Percentiles rank a stretch among this genome's conserved stretches.
Evolutionary conservation across 2,329 filamentous ascomycete genomes (phyloP).

Genomic region (Fusarium sp.): DNA sequence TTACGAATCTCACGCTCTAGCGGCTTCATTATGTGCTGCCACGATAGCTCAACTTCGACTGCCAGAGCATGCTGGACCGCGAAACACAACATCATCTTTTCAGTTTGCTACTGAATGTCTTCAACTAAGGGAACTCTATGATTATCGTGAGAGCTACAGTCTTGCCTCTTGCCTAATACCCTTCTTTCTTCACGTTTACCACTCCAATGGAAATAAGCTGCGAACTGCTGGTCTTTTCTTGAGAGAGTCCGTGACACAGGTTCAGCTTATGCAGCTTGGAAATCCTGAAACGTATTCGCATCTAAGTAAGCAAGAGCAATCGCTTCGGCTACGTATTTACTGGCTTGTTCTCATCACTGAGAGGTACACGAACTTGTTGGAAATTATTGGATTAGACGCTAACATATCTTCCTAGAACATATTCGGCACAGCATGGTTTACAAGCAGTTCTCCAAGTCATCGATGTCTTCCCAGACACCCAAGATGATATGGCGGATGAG

Average conservation of each 20-base stretch:
- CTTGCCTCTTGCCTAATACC: slow-evolving; percentile 43
- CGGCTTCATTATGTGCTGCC: slow-evolving; percentile 46
- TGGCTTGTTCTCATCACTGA: slow-evolving; percentile 48
- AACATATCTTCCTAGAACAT: slow-evolving; percentile 20
- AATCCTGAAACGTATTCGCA: slow-evolving; percentile 36
- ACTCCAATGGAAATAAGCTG: slow-evolving; percentile 48
- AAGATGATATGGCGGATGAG: slow-evolving; percentile 34
- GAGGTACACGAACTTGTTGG: not conserved
- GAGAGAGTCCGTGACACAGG: slow-evolving; percentile 45
- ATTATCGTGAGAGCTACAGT: slow-evolving; percentile 43
- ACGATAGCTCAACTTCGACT: slow-evolving; percentile 49
- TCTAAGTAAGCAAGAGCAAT: slow-evolving; percentile 32
- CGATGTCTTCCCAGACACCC: slow-evolving; percentile 35
- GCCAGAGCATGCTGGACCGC: slow-evolving; percentile 34
- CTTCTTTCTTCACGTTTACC: slow-evolving; percentile 50
- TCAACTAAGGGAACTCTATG: slow-evolving; percentile 39
- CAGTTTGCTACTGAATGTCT: slow-evolving; percentile 39
- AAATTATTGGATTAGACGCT: not conserved
- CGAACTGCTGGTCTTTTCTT: slow-evolving; percentile 44
- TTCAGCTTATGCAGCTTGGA: slow-evolving; percentile 43
- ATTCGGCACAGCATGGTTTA: slow-evolving; percentile 44
- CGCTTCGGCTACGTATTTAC: slow-evolving; percentile 41
- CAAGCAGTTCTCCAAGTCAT: slow-evolving; percentile 44
- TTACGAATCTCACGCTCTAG: slow-evolving; percentile 43
- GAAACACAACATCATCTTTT: slow-evolving; percentile 30